Evolutionary conservation across 2,329 filamentous ascomycete genomes (phyloP).

Genomic region (Monosporascus sp.): DNA sequence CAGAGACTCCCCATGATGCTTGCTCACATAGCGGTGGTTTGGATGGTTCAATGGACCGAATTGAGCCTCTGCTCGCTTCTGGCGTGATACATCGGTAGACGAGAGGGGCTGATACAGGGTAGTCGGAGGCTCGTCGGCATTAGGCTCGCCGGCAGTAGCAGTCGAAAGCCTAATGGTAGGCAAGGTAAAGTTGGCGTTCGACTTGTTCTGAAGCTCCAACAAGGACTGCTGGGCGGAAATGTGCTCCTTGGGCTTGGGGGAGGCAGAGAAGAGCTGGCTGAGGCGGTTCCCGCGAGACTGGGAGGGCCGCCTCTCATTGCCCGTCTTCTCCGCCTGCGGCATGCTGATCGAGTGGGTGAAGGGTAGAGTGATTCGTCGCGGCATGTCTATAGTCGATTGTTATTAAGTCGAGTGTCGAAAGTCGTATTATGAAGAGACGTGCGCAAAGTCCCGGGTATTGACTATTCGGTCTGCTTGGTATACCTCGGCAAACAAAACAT

Average conservation of each 20-base stretch:
- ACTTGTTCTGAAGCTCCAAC: slow-evolving; percentile 54
- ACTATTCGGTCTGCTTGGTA: neutral
- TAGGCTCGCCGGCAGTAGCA: slow-evolving; percentile 67
- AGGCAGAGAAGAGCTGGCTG: slow-evolving; percentile 75
- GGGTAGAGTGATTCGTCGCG: slow-evolving; percentile 53
- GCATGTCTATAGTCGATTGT: slow-evolving; percentile 40
- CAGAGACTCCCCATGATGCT: slow-evolving; percentile 75
- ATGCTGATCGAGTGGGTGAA: slow-evolving; percentile 47
- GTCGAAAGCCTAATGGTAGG: slow-evolving; percentile 91
- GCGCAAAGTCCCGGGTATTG: neutral
- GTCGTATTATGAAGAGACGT: neutral
- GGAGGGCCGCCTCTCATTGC: slow-evolving; percentile 50
- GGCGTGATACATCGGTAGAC: slow-evolving; percentile 70
- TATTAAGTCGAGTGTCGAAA: neutral
- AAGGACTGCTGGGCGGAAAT: slow-evolving; percentile 62
- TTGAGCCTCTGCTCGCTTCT: slow-evolving; percentile 77
- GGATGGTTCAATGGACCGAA: slow-evolving; percentile 81
- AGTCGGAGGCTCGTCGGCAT: slow-evolving; percentile 67
- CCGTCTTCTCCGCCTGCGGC: slow-evolving; percentile 42
- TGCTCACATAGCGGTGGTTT: slow-evolving; percentile 83
- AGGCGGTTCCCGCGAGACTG: slow-evolving; percentile 70
- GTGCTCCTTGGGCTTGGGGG: slow-evolving; percentile 68
- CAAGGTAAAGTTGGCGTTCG: slow-evolving; percentile 67
- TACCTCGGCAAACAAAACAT: too few relatives aligned
- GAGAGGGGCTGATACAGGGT: slow-evolving; percentile 85